Evolutionary conservation across 208 protist species (phyloP).

Genomic region (Blastocrithidia nonstop): DNA sequence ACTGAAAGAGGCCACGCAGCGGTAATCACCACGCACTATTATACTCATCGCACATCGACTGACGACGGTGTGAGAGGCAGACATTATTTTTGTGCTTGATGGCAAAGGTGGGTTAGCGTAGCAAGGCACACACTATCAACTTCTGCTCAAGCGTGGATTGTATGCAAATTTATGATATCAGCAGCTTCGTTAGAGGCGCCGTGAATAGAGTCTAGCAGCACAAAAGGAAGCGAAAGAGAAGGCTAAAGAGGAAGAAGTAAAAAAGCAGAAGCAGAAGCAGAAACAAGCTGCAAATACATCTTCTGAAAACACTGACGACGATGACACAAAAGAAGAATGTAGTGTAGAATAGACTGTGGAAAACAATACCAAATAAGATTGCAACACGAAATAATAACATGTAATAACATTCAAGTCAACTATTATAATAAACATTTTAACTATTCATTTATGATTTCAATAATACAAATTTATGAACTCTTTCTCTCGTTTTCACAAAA

Average conservation of each 20-base stretch:
- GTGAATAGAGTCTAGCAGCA: neutral
- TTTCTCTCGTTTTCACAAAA: too few relatives aligned
- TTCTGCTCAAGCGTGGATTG: conserved; percentile 57
- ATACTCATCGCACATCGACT: conserved; percentile 91
- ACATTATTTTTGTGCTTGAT: conserved; percentile 89
- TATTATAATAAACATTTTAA: too few relatives aligned
- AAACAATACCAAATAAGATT: too few relatives aligned
- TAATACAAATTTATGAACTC: too few relatives aligned
- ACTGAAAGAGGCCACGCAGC: conserved; percentile 25
- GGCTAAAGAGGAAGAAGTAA: conserved; percentile 1
- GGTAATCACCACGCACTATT: conserved; percentile 48
- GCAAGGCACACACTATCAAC: conserved; percentile 71
- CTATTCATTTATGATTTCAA: too few relatives aligned
- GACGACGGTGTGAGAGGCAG: conserved; percentile 80
- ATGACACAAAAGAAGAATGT: too few relatives aligned
- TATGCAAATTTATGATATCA: conserved; percentile 72
- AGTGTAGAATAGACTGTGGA: too few relatives aligned
- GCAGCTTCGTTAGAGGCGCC: conserved; percentile 42
- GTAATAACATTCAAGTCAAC: too few relatives aligned
- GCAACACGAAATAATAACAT: too few relatives aligned
- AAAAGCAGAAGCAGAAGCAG: neutral
- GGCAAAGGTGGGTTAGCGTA: conserved; percentile 74
- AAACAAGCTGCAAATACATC: neutral
- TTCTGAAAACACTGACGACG: too few relatives aligned
- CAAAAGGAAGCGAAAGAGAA: neutral